A percentile compares a stretch with the other conserved stretches of the same genome.
Evolutionary conservation across 352 stramenopile species (phyloP).

Genomic region (Globisporangium barbulae): DNA sequence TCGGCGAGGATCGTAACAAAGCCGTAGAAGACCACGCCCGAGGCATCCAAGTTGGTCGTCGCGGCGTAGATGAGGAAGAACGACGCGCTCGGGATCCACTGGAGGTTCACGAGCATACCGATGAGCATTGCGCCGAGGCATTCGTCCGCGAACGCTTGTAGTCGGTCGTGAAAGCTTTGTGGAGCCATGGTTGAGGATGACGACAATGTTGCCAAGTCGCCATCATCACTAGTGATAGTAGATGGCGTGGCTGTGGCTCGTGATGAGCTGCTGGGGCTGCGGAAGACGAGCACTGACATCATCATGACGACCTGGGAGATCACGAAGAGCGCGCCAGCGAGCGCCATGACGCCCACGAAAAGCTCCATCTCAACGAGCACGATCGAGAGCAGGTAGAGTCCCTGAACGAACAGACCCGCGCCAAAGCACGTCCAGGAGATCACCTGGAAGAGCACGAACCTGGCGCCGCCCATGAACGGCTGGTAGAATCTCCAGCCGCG

Average conservation of each 20-base stretch:
- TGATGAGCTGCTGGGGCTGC: slow-evolving; percentile 7
- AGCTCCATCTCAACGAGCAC: slow-evolving; percentile 76
- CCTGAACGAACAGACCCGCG: slow-evolving; percentile 61
- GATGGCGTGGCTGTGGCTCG: slow-evolving; percentile 14
- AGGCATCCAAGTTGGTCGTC: slow-evolving; percentile 38
- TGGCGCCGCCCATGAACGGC: slow-evolving; percentile 69
- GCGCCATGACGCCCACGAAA: slow-evolving; percentile 70
- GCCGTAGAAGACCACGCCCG: slow-evolving; percentile 41
- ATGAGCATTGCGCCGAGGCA: slow-evolving; percentile 50
- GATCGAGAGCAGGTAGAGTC: slow-evolving; percentile 74
- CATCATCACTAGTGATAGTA: background rate
- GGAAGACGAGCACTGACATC: slow-evolving; percentile 75
- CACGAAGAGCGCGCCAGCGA: slow-evolving; percentile 59
- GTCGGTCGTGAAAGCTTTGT: slow-evolving; percentile 23
- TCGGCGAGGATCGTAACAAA: slow-evolving; percentile 32
- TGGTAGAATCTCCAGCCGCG: slow-evolving; percentile 84
- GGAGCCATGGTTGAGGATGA: slow-evolving; percentile 5
- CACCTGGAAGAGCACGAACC: slow-evolving; percentile 74
- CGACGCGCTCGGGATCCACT: slow-evolving; percentile 57
- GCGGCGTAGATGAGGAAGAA: slow-evolving; percentile 48
- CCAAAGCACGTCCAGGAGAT: slow-evolving; percentile 81
- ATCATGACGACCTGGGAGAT: slow-evolving; percentile 80
- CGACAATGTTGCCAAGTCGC: slow-evolving; percentile 7
- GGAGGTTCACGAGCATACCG: slow-evolving; percentile 53
- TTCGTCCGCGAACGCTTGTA: slow-evolving; percentile 51